Conservation (phyloP, 75 land plant species). For the Cryptomeria japonica region DNA sequence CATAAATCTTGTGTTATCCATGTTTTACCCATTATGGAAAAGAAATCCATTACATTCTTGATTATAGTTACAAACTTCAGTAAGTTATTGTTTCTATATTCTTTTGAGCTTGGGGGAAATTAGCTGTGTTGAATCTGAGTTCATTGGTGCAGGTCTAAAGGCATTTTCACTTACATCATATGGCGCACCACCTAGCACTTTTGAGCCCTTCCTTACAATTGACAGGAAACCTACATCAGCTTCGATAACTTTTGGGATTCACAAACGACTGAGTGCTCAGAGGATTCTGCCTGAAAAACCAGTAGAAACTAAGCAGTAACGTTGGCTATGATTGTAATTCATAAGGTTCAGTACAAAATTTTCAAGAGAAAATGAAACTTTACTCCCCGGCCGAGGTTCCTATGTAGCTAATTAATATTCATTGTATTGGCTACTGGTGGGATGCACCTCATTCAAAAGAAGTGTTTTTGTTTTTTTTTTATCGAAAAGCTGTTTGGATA, state of each 20-base stretch:
- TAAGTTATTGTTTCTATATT: not conserved
- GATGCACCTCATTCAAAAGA: too few relatives aligned
- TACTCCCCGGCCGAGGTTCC: too few relatives aligned
- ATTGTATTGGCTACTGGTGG: too few relatives aligned
- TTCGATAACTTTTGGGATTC: conserved; percentile 69
- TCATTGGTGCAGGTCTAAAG: conserved; percentile 56
- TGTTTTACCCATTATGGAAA: not conserved
- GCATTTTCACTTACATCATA: conserved; percentile 82
- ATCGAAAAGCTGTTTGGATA: too few relatives aligned
- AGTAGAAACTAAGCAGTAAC: not conserved
- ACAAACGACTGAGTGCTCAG: conserved; percentile 83
- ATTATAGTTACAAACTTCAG: not conserved
- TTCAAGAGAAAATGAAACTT: too few relatives aligned
- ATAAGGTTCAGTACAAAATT: too few relatives aligned
- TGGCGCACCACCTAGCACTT: conserved; percentile 78
- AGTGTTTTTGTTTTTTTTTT: too few relatives aligned
- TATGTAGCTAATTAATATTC: too few relatives aligned
- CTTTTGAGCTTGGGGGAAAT: not conserved
- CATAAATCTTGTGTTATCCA: not conserved
- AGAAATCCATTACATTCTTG: not conserved
- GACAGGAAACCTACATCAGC: conserved; percentile 74
- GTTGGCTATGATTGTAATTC: not conserved
- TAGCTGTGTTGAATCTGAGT: not conserved
- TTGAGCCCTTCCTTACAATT: conserved; percentile 87
- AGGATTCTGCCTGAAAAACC: conserved; percentile 52